These are phyloP conservation scores for Marasmius sp. DNA, from an alignment of 1,284 basidiomycete species.

Conservation along the genomic window DNA sequence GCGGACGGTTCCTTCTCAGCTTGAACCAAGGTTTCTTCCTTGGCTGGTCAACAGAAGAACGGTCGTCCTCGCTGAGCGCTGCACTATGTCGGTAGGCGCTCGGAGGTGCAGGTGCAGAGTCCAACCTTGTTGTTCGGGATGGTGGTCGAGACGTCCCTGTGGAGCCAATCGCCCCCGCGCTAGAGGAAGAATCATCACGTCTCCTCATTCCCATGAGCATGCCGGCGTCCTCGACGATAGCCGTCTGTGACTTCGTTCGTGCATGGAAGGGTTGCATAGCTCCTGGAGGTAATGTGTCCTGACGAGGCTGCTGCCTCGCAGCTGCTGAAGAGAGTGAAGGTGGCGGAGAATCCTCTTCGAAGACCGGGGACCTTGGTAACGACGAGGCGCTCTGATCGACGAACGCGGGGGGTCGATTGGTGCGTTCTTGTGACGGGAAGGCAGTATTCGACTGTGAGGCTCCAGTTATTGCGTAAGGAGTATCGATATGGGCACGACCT, in stretches of 20 bases:
- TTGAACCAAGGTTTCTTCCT: constrained; percentile 72
- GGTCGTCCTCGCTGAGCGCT: constrained; percentile 38
- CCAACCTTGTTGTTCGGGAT: constrained; percentile 1
- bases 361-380: not conserved
- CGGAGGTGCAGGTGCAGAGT: constrained; percentile 5
- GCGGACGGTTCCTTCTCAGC: constrained; percentile 55
- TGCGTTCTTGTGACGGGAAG: constrained; percentile 60
- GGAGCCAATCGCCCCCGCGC: not conserved
- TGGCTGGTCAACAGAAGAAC: constrained; percentile 35
- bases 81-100: constrained; percentile 11
- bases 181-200: constrained; percentile 1
- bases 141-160: constrained; percentile 5
- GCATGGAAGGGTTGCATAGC: constrained; percentile 68
- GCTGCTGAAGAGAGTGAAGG: constrained; percentile 54
- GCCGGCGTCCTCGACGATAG: constrained; percentile 61
- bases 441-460: constrained; percentile 51
- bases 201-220: not conserved
- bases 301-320: constrained; percentile 31
- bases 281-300: constrained; percentile 50
- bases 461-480: constrained; percentile 70
- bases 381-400: constrained; percentile 12
- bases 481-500: constrained; percentile 74
- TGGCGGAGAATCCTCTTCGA: constrained; percentile 48
- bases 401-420: constrained; percentile 26
- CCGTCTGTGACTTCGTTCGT: constrained; percentile 78